A percentile compares a stretch with the other conserved stretches of the same genome.
These are phyloP conservation scores for Daedaleopsis nitida DNA, from an alignment of 768 basidiomycete genomes.

Conservation along the genomic window DNA sequence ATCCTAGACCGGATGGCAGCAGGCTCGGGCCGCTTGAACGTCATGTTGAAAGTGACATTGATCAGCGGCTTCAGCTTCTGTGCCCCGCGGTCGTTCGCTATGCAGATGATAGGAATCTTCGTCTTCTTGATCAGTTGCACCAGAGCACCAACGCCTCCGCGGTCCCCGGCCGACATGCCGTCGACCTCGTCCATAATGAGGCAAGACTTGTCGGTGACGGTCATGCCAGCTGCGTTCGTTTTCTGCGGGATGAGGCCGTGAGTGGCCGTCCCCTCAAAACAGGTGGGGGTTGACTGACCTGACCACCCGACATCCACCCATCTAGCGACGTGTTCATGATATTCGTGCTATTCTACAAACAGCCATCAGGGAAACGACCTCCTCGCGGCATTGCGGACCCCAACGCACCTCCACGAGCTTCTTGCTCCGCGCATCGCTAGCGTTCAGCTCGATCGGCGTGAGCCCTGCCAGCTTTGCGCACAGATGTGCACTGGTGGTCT, in stretches of 20 bases:
- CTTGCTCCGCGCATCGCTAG: conserved; percentile 94
- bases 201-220: conserved; percentile 78
- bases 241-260: conserved; percentile 32
- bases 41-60: conserved; percentile 68
- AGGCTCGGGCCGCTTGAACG: conserved; percentile 84
- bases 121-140: conserved; percentile 92
- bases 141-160: conserved; percentile 94
- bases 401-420: conserved; percentile 84
- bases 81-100: conserved; percentile 88
- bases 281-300: conserved; percentile 36
- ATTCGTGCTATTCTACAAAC: conserved; percentile 77
- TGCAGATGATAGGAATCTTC: conserved; percentile 96
- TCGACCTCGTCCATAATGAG: conserved; percentile 99
- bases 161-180: conserved; percentile 97
- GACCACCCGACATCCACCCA: conserved; percentile 70
- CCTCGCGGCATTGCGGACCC: background rate
- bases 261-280: background rate
- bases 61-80: conserved; percentile 90
- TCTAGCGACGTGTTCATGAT: conserved; percentile 88
- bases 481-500: conserved; percentile 94
- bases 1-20: conserved; percentile 81
- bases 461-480: conserved; percentile 90
- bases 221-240: conserved; percentile 69
- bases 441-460: conserved; percentile 93
- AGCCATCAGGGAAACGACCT: background rate